Base-by-base conservation (phyloP, 805 yeast genomes). In the Pichia ethanolica region DNA sequence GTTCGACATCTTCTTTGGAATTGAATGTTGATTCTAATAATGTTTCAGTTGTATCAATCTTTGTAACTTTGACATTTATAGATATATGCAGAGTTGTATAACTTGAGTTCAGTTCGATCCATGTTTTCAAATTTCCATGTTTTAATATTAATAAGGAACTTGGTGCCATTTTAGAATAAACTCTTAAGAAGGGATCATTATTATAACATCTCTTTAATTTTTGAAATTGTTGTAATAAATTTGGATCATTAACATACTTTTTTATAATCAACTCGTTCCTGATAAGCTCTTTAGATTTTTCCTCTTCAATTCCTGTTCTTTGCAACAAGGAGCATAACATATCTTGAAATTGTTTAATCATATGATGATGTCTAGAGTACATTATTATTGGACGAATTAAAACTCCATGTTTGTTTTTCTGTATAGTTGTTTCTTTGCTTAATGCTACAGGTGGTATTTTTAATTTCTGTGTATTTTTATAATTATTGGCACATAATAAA, bases 401-500 rank as follows among this genome's bases (percentile, higher is more conserved):
- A 47, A 74, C 62, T 3, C 51, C 52, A 77, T 49, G 38, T 44
- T 45, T 46, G 26, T 48, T 42, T 39, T 44, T 48, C 39, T 51
- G 27, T 40, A 42, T 25, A 44, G 26, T 28, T 4, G 27, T 33
- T 5, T 53, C 53, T 33, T 71, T 72, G 28, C 72, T 69, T 53
- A 71, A 60, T 5, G 76, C 66, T 3, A 78, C 70, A 14, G 83
- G 82, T 10, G 77, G 69, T 7, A 69, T 67, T 30, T 71, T 68
- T 50, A 69, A 75, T 59, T 66, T 62, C 40, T 61, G 67, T 46
- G 71, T 70, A 55, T 70, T 78, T 57, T 65, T 72, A 48, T 66
- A 72, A 63, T 77, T 86, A 49, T 78, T 75, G 49, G 81, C 73
- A 54, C 84, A 80, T 14, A 86, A 70, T 72, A 84, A 73, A 32